These are phyloP conservation scores for Viola pubescens DNA, from an alignment of 441 rosid species.

Conservation along the genomic window DNA sequence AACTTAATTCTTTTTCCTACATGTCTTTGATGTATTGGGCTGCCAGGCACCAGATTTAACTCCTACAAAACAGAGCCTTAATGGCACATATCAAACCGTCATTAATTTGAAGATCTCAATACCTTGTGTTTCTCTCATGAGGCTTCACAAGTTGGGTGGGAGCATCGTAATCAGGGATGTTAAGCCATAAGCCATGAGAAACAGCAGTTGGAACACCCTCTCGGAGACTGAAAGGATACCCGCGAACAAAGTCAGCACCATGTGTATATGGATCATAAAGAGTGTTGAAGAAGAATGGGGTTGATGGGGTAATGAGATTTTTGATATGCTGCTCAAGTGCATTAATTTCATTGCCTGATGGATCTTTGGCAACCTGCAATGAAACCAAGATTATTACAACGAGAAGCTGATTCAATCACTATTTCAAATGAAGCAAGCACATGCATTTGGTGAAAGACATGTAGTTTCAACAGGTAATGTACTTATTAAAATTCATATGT, in stretches of 20 bases:
- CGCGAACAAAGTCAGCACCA: constrained; percentile 82
- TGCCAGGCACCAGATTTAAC: too few species aligned
- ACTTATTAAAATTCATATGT: too few species aligned
- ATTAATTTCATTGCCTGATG: constrained; percentile 75
- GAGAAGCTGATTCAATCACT: background rate
- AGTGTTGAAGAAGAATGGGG: constrained; percentile 80
- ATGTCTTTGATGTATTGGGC: background rate
- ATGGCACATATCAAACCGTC: background rate
- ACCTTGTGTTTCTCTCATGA: constrained; percentile 76
- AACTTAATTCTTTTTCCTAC: too few species aligned
- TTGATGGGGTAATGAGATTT: constrained; percentile 61
- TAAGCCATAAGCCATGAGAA: constrained; percentile 93
- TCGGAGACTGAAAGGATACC: constrained; percentile 86
- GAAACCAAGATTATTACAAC: background rate
- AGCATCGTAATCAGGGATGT: constrained; percentile 95
- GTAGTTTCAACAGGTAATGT: too few species aligned
- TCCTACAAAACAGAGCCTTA: too few species aligned
- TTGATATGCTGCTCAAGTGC: constrained; percentile 92
- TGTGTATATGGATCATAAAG: constrained; percentile 79
- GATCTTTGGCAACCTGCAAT: constrained; percentile 66
- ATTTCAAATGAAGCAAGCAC: too few species aligned
- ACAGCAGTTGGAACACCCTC: constrained; percentile 78
- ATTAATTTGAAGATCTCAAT: background rate
- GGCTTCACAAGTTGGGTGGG: constrained; percentile 93
- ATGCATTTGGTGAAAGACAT: too few species aligned